Base-by-base conservation (phyloP, 345 rosid species). In the Pistacia vera region DNA sequence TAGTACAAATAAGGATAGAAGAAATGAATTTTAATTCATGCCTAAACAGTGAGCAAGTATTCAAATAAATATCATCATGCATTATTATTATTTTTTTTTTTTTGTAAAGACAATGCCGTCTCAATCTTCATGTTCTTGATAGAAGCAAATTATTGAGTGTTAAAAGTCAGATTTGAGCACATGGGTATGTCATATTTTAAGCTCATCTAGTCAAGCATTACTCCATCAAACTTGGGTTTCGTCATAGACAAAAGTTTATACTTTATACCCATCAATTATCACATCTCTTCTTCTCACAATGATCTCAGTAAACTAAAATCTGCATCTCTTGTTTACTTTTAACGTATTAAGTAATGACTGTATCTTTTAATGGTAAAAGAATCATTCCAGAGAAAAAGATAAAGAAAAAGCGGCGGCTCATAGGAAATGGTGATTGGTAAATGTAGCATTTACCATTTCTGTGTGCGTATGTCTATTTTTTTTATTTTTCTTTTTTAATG, bases 151-250 rank as follows among this genome's bases (percentile, higher is more conserved):
- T 14, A 68, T 52, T 52, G 38, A 7, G 0, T 33, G 7, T 51
- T 54, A 54, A 69, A 69, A 69, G 72, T 54, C 6, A 35, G 48
- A 33, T 49, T 52, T 17, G 46, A 54, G 72, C 61, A 54, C 46
- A 69, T 54, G 61, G 28, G 3, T 17, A 14, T 17, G 57, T 20
- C 18, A 3, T 48, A 30, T 17, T 51, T 69, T 33, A 5, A 52
- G 46, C 72, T 54, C 18, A 4, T 13, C 48, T 11, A 11, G 9
- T 51, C 3, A 25, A 30, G 72, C 9, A 18, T 17, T 49, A 3
- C 8, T 68, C 8, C 41, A 16, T 2, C 25, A 16, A 67, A 67
- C n/a, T 25, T 48, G 2, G 22, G 71, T 14, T 49, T 30, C 20
- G n/a, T n/a, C 57, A 49, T 12, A 11, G 57, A 48, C 14, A 13